Base-by-base conservation (phyloP, 2,329 filamentous ascomycete genomes). In the Malbranchea zuffiana region DNA sequence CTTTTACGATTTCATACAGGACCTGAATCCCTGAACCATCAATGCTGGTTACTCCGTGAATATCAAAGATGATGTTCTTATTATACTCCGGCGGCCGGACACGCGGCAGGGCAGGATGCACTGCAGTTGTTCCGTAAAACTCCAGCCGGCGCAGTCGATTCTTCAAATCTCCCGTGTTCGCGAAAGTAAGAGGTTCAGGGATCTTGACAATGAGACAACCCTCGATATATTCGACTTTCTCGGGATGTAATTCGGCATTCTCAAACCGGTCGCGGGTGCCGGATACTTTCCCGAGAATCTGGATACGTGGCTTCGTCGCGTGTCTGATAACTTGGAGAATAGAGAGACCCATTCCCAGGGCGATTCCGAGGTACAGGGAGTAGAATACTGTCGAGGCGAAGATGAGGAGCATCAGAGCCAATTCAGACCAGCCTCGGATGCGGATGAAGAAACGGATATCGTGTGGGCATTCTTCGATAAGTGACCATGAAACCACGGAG, bases 151-250 rank as follows among this genome's bases (percentile, higher is more conserved):
- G 72, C 7, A 98, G 69, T 3, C 90, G 74, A 35, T 79, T 80
- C 59, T 92, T 93, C 29, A 98, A 67, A 48, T 90, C 83, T 31
- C 87, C 90, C 0, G 90, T 96, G 57, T 98, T 98, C 53, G 88
- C 88, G 57, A 98, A 98, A 0, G 88, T 96, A 34, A 98, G 67
- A 0, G 90, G 90, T 55, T 98, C 90, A 0, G 90, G 88, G 38
- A 98, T 96, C 67, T 96, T 96, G 51, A 96, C 85, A 42, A 98
- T 94, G 6, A 98, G 67, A 43, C 83, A 92, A 11, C 88, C 84
- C 46, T 95, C 87, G 36, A 95, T 73, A 50, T 93, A 87, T 56
- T 96, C 88, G 3, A 96, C 69, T 18, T 72, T 70, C 29, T 80
- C 76, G 0, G 79, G 73, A 39, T 82, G 74, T 1, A 79, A 51